A percentile compares a stretch with the other conserved stretches of the same genome.
Conservation (phyloP, 768 basidiomycete genomes). For the Boletus rex-veris region DNA sequence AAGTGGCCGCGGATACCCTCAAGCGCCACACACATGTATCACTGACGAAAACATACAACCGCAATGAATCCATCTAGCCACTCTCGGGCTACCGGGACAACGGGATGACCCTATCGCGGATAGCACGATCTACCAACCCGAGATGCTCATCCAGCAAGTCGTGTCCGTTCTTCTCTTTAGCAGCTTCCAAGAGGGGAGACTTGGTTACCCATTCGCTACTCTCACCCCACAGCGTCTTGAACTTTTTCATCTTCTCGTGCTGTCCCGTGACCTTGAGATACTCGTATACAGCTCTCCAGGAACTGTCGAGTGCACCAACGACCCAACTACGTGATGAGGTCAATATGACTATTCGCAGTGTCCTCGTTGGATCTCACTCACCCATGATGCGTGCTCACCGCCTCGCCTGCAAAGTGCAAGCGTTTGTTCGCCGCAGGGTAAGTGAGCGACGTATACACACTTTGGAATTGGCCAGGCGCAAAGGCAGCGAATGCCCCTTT, state of each 20-base stretch:
- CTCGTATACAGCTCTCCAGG: slow-evolving; percentile 33
- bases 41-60: too few relatives aligned
- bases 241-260: slow-evolving; percentile 6
- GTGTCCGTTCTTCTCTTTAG: neutral
- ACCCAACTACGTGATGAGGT: slow-evolving; percentile 29
- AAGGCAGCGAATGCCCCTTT: slow-evolving; percentile 39
- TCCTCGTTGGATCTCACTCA: slow-evolving; percentile 14
- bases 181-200: neutral
- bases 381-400: slow-evolving; percentile 36
- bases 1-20: too few relatives aligned
- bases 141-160: slow-evolving; percentile 4
- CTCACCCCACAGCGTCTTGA: slow-evolving; percentile 27
- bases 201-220: slow-evolving; percentile 26
- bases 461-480: slow-evolving; percentile 36
- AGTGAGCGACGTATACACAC: slow-evolving; percentile 30
- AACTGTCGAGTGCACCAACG: slow-evolving; percentile 36
- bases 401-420: slow-evolving; percentile 13
- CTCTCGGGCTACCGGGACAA: too few relatives aligned
- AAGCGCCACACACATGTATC: too few relatives aligned
- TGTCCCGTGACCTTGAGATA: slow-evolving; percentile 18
- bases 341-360: neutral
- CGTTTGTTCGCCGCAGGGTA: slow-evolving; percentile 21
- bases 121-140: neutral
- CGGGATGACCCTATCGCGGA: neutral
- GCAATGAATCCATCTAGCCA: too few relatives aligned